These are phyloP conservation scores for Gentiana macrophylla DNA, from an alignment of 257 asterid species.

Conservation along the genomic window DNA sequence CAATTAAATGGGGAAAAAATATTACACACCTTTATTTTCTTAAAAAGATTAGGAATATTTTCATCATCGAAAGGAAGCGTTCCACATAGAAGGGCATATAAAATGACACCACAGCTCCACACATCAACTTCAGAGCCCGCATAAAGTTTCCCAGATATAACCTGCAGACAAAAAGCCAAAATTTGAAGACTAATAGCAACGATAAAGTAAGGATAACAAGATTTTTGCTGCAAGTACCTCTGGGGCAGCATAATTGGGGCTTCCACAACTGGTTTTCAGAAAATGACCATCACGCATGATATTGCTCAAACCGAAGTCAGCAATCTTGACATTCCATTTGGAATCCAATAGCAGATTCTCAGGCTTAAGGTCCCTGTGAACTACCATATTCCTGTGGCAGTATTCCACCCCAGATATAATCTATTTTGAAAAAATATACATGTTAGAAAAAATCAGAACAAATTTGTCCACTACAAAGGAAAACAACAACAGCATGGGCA, in stretches of 20 bases:
- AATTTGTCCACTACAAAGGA: no score
- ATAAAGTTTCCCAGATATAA: slow-evolving; percentile 81
- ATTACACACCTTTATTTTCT: slow-evolving; percentile 67
- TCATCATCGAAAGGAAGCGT: slow-evolving; percentile 97
- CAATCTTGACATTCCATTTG: slow-evolving; percentile 72
- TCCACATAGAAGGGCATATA: slow-evolving; percentile 95
- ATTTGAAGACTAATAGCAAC: background rate
- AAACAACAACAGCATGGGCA: no score
- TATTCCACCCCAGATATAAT: slow-evolving; percentile 93
- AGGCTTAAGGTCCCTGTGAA: slow-evolving; percentile 91
- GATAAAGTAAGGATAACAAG: background rate
- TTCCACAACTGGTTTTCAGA: slow-evolving; percentile 92
- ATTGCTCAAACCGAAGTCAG: slow-evolving; percentile 93
- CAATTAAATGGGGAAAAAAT: background rate
- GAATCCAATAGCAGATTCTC: slow-evolving; percentile 93
- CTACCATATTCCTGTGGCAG: slow-evolving; percentile 96
- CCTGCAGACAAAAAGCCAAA: slow-evolving; percentile 29
- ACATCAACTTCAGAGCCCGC: slow-evolving; percentile 97
- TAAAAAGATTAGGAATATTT: slow-evolving; percentile 83
- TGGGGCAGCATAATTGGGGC: slow-evolving; percentile 96
- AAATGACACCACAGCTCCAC: slow-evolving; percentile 98
- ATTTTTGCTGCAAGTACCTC: slow-evolving; percentile 37
- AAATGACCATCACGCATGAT: slow-evolving; percentile 95
- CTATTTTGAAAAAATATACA: slow-evolving; percentile 33
- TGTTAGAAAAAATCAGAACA: background rate